Evolutionary conservation across 2,329 filamentous ascomycete genomes (phyloP).

Genomic region (Cladosporium velox): DNA sequence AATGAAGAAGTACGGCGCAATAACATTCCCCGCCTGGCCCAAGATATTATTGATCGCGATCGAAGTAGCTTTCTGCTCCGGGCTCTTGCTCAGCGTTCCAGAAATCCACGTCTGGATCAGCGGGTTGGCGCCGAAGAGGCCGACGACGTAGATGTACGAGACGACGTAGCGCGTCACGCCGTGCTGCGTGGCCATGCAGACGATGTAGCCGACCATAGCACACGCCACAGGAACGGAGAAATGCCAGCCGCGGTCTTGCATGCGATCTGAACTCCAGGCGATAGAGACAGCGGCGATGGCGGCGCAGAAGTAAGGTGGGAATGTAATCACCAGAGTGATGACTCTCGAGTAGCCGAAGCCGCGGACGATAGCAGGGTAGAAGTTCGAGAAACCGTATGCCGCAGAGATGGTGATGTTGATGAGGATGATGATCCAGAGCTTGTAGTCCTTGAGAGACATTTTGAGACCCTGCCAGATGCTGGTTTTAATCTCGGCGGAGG

Average conservation of each 20-base stretch:
- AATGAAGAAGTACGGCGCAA: constrained; percentile 14
- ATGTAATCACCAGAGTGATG: constrained; percentile 43
- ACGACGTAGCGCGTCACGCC: constrained; percentile 30
- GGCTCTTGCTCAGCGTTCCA: constrained; percentile 38
- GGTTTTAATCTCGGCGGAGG: constrained; percentile 46
- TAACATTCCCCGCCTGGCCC: constrained; percentile 3
- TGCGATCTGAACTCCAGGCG: constrained; percentile 39
- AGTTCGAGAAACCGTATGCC: constrained; percentile 38
- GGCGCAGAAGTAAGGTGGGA: constrained; percentile 35
- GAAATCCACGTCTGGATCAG: constrained; percentile 42
- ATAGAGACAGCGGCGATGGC: constrained; percentile 33
- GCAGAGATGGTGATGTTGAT: constrained; percentile 44
- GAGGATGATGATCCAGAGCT: constrained; percentile 43
- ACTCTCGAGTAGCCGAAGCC: constrained; percentile 70
- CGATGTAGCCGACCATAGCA: constrained; percentile 16
- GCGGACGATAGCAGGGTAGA: constrained; percentile 52
- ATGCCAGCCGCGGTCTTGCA: constrained; percentile 45
- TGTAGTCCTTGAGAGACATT: constrained; percentile 39
- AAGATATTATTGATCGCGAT: constrained; percentile 52
- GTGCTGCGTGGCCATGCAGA: constrained; percentile 16
- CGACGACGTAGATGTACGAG: constrained; percentile 39
- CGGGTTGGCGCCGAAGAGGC: constrained; percentile 40
- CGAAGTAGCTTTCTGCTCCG: constrained; percentile 50
- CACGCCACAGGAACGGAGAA: not conserved
- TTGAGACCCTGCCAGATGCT: constrained; percentile 42